A percentile compares a stretch with the other conserved stretches of the same genome.
Evolutionary conservation across 768 basidiomycete species (phyloP).

Genomic region (Filobasidium floriforme): DNA sequence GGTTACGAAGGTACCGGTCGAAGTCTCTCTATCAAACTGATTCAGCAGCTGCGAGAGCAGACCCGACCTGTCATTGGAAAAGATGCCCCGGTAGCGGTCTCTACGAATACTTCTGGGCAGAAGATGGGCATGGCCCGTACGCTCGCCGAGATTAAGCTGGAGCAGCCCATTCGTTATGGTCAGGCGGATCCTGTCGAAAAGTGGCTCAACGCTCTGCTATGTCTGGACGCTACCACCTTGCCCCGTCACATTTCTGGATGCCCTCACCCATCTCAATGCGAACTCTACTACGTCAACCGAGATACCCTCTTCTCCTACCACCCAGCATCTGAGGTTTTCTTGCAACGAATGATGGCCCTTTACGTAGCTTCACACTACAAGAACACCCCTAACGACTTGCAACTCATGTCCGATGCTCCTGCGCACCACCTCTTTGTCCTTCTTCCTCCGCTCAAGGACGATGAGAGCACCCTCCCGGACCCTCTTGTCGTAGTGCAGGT

Average conservation of each 20-base stretch:
- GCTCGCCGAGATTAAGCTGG: slow-evolving; percentile 85
- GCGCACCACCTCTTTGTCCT: slow-evolving; percentile 95
- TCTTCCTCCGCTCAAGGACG: slow-evolving; percentile 80
- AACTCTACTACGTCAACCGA: slow-evolving; percentile 87
- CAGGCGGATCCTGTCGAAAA: slow-evolving; percentile 80
- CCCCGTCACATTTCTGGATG: slow-evolving; percentile 57
- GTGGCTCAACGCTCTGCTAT: slow-evolving; percentile 85
- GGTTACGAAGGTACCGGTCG: slow-evolving; percentile 99
- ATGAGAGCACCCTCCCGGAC: slow-evolving; percentile 83
- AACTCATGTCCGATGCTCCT: slow-evolving; percentile 91
- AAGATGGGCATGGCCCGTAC: slow-evolving; percentile 53
- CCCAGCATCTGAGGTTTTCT: slow-evolving; percentile 91
- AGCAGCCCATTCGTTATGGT: slow-evolving; percentile 88
- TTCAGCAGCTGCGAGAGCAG: slow-evolving; percentile 90
- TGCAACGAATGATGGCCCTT: slow-evolving; percentile 96
- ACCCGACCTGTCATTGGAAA: slow-evolving; percentile 71
- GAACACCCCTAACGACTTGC: slow-evolving; percentile 98
- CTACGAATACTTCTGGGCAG: slow-evolving; percentile 31
- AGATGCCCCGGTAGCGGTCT: slow-evolving; percentile 49
- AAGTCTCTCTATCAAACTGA: slow-evolving; percentile 91
- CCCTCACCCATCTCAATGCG: slow-evolving; percentile 87
- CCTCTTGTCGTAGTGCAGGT: slow-evolving; percentile 94
- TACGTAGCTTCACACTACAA: slow-evolving; percentile 99
- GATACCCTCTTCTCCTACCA: slow-evolving; percentile 97
- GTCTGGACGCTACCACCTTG: slow-evolving; percentile 73